phyloP scores from a whole-genome alignment of 805 yeast species.

The Kuraishia borneana region DNA sequence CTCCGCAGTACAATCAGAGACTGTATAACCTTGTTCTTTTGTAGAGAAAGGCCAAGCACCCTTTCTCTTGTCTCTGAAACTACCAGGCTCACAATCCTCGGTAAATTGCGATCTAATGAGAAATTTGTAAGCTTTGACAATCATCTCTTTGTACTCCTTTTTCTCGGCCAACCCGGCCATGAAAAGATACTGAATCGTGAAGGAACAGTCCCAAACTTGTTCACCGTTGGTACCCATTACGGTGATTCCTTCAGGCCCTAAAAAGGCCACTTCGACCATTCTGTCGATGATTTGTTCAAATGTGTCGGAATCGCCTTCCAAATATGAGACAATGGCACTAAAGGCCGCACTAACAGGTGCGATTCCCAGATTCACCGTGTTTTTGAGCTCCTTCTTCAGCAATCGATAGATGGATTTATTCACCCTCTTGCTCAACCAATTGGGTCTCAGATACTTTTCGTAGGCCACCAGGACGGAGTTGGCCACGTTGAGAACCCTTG shows the following conservation, averaged over 20 bases:
- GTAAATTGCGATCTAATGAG: slow-evolving; percentile 78
- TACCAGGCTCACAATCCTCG: slow-evolving; percentile 63
- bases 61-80: slow-evolving; percentile 68
- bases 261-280: slow-evolving; percentile 67
- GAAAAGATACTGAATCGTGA: slow-evolving; percentile 75
- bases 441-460: slow-evolving; percentile 67
- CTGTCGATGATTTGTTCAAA: slow-evolving; percentile 46
- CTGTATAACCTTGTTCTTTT: slow-evolving; percentile 92
- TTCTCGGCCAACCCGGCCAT: slow-evolving; percentile 67
- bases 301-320: slow-evolving; percentile 53
- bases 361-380: slow-evolving; percentile 74
- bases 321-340: slow-evolving; percentile 58
- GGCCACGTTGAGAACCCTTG: slow-evolving; percentile 47
- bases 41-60: slow-evolving; percentile 98
- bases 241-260: slow-evolving; percentile 85
- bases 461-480: slow-evolving; percentile 52
- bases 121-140: slow-evolving; percentile 59
- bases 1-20: slow-evolving; percentile 95
- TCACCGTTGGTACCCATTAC: slow-evolving; percentile 97
- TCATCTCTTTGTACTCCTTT: slow-evolving; percentile 52
- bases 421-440: slow-evolving; percentile 48
- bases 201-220: slow-evolving; percentile 95
- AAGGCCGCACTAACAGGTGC: slow-evolving; percentile 93
- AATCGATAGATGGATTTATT: slow-evolving; percentile 46
- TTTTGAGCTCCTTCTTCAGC: slow-evolving; percentile 60